A percentile compares a stretch with the other conserved stretches of the same genome.
phyloP scores from a whole-genome alignment of 2,329 filamentous ascomycete species.

The Sordariomycetes sp. region DNA sequence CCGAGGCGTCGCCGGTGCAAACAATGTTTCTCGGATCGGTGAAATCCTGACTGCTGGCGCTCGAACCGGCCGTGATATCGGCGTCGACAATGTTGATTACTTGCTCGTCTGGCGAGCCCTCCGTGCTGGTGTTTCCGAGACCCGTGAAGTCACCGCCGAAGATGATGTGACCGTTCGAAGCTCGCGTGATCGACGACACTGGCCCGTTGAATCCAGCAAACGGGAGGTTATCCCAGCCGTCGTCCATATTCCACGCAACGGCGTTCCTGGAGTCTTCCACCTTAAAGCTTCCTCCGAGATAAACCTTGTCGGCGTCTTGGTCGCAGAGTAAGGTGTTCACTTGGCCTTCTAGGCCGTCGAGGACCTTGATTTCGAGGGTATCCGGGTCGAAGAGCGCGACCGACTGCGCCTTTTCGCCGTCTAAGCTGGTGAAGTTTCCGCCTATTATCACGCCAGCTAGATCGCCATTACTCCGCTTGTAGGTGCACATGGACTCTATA shows the following conservation, averaged over 20 bases:
- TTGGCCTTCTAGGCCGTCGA: constrained; percentile 72
- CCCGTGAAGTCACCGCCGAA: constrained; percentile 89
- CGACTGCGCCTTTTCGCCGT: constrained; percentile 62
- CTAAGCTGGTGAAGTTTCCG: constrained; percentile 91
- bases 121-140: constrained; percentile 66
- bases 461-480: constrained; percentile 54
- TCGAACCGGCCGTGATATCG: constrained; percentile 56
- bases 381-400: constrained; percentile 74
- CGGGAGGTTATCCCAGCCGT: constrained; percentile 68
- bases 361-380: constrained; percentile 57
- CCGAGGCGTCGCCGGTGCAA: constrained; percentile 60
- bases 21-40: constrained; percentile 70
- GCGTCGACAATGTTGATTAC: constrained; percentile 77
- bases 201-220: constrained; percentile 94
- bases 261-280: constrained; percentile 80
- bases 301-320: constrained; percentile 64
- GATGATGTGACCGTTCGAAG: constrained; percentile 72
- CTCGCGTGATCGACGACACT: constrained; percentile 74
- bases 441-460: constrained; percentile 71
- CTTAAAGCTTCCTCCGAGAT: constrained; percentile 80
- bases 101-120: constrained; percentile 60
- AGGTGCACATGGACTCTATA: constrained; percentile 81
- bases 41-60: constrained; percentile 52
- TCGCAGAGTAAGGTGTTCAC: constrained; percentile 82
- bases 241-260: constrained; percentile 61